phyloP scores from a whole-genome alignment of 129 eudicot species.

The Calendula officinalis region DNA sequence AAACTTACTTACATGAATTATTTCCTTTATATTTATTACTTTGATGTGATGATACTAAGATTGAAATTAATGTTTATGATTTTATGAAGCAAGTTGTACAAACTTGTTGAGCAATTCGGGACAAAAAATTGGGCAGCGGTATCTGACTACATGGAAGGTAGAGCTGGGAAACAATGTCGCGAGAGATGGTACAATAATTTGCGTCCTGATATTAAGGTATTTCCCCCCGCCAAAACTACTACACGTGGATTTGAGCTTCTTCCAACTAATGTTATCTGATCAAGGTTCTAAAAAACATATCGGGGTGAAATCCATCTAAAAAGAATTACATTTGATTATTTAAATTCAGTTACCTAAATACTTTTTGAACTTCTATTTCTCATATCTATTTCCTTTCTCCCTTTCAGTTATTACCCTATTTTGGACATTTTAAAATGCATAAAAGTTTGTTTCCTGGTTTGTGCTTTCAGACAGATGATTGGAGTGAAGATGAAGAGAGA shows the following conservation, averaged over 20 bases:
- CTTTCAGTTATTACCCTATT: not conserved
- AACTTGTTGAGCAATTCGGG: conserved; percentile 44
- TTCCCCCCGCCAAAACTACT: not conserved
- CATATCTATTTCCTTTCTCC: not conserved
- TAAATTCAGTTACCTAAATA: not conserved
- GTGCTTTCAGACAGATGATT: conserved; percentile 46
- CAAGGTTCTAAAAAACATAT: no score
- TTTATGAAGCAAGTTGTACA: conserved; percentile 40
- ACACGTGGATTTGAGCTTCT: not conserved
- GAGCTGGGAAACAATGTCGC: conserved; percentile 73
- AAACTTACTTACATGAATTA: not conserved
- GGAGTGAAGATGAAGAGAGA: conserved; percentile 70
- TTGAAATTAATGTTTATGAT: conserved; percentile 9
- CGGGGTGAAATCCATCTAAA: not conserved
- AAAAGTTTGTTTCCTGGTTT: not conserved
- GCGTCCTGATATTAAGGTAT: conserved; percentile 71
- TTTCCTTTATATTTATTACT: not conserved
- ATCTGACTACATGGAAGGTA: conserved; percentile 39
- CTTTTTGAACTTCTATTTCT: not conserved
- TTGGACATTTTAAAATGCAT: not conserved
- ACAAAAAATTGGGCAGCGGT: conserved; percentile 51
- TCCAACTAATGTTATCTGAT: not conserved
- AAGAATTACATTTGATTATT: not conserved
- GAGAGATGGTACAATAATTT: conserved; percentile 68
- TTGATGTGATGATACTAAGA: not conserved